phyloP scores from a whole-genome alignment of 202 grass and related monocot species.

The Zoysia matrella region DNA sequence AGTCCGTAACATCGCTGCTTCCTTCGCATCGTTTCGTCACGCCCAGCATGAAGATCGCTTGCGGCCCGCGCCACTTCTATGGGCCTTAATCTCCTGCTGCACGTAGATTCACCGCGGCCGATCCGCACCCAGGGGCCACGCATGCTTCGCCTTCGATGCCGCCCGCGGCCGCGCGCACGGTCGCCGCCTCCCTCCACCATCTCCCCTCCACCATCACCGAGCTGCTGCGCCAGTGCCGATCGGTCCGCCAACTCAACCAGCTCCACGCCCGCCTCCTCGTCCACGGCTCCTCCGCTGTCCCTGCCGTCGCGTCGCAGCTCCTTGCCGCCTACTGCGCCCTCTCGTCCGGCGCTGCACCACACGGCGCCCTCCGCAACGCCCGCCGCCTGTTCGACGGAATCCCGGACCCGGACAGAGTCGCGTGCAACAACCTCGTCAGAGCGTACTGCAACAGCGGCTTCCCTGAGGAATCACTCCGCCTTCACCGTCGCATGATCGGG shows the following conservation, averaged over 20 bases:
- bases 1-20: no score
- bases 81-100: neutral
- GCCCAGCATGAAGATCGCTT: no score
- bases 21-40: no score
- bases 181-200: constrained; percentile 9
- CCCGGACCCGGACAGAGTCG: constrained; percentile 40
- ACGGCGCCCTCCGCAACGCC: constrained; percentile 27
- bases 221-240: constrained; percentile 35
- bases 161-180: neutral
- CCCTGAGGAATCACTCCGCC: constrained; percentile 37
- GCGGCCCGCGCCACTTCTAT: neutral
- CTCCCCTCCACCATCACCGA: neutral
- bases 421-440: constrained; percentile 47
- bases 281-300: neutral
- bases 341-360: neutral
- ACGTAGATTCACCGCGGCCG: neutral
- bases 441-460: constrained; percentile 24
- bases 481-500: constrained; percentile 40
- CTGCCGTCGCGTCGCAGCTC: constrained; percentile 20
- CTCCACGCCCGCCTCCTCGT: constrained; percentile 56
- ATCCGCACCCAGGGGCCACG: neutral
- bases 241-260: constrained; percentile 53
- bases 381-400: constrained; percentile 48
- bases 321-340: constrained; percentile 50
- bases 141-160: constrained; percentile 10